Percentiles rank a stretch among this genome's conserved stretches.
Evolutionary conservation across 2,329 filamentous ascomycete genomes (phyloP).

Genomic region (Trichophyton simii): DNA sequence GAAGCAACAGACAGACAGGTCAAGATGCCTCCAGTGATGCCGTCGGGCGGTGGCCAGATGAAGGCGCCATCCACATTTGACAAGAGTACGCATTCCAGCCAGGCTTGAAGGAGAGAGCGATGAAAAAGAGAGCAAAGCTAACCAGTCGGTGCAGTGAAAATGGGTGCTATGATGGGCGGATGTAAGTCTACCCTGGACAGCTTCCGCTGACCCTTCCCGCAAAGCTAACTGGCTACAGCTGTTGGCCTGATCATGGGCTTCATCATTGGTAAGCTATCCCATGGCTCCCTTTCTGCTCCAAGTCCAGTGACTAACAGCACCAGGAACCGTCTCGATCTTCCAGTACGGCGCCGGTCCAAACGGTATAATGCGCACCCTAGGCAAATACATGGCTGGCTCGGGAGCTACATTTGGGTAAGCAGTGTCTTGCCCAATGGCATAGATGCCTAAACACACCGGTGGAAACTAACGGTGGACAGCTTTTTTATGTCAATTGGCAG

Average conservation of each 20-base stretch:
- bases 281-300: not conserved
- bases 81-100: slow-evolving; percentile 45
- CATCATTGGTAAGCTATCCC: slow-evolving; percentile 62
- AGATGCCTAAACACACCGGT: not conserved
- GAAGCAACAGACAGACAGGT: not conserved
- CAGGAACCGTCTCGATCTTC: slow-evolving; percentile 87
- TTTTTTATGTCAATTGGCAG: slow-evolving; percentile 99
- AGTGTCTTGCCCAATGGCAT: not conserved
- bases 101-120: slow-evolving; percentile 18
- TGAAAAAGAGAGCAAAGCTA: slow-evolving; percentile 4
- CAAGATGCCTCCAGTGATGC: slow-evolving; percentile 46
- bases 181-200: slow-evolving; percentile 47
- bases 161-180: slow-evolving; percentile 97
- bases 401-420: slow-evolving; percentile 88
- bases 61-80: slow-evolving; percentile 56
- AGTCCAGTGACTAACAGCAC: not conserved
- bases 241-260: slow-evolving; percentile 95
- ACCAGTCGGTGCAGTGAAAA: slow-evolving; percentile 57
- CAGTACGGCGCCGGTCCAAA: slow-evolving; percentile 87
- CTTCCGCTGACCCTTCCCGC: no score
- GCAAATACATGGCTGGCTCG: slow-evolving; percentile 93
- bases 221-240: slow-evolving; percentile 41
- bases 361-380: slow-evolving; percentile 83
- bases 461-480: slow-evolving; percentile 25
- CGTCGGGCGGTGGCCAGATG: slow-evolving; percentile 34